Percentiles rank a stretch among this genome's conserved stretches.
Evolutionary conservation across 495 filamentous ascomycete genomes (phyloP).

Genomic region (Durotheca rogersii): DNA sequence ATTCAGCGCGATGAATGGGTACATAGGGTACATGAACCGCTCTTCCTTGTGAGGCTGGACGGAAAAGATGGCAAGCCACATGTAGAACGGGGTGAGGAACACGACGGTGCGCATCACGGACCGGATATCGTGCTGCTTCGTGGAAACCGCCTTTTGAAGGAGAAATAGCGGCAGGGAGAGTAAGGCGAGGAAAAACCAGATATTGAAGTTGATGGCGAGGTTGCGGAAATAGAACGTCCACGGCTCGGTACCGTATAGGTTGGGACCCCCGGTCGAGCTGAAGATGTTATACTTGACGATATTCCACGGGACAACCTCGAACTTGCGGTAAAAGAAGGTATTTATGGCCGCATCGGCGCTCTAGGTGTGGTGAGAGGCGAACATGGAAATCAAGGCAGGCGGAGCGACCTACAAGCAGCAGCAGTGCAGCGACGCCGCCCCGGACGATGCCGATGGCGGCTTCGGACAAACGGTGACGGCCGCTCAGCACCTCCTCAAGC

Average conservation of each 20-base stretch:
- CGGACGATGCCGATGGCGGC: slow-evolving; percentile 59
- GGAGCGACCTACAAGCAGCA: slow-evolving; percentile 64
- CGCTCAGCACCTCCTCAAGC: slow-evolving; percentile 66
- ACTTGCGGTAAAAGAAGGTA: slow-evolving; percentile 76
- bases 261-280: slow-evolving; percentile 73
- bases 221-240: slow-evolving; percentile 98
- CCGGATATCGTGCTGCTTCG: slow-evolving; percentile 45
- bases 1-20: slow-evolving; percentile 89
- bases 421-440: slow-evolving; percentile 64
- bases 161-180: slow-evolving; percentile 62
- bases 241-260: slow-evolving; percentile 94
- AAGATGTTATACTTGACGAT: slow-evolving; percentile 97
- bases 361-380: slow-evolving; percentile 17
- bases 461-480: slow-evolving; percentile 56
- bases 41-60: slow-evolving; percentile 97
- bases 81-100: slow-evolving; percentile 81
- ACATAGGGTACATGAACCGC: slow-evolving; percentile 96
- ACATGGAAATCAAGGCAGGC: neutral
- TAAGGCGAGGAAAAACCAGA: slow-evolving; percentile 88
- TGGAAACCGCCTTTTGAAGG: slow-evolving; percentile 48
- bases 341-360: slow-evolving; percentile 63
- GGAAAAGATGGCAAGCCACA: slow-evolving; percentile 92
- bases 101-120: slow-evolving; percentile 68
- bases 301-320: slow-evolving; percentile 80
- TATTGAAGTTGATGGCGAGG: slow-evolving; percentile 89